These are phyloP conservation scores for Oenanthe sinensis DNA, from an alignment of 129 eudicot species.

Conservation along the genomic window DNA sequence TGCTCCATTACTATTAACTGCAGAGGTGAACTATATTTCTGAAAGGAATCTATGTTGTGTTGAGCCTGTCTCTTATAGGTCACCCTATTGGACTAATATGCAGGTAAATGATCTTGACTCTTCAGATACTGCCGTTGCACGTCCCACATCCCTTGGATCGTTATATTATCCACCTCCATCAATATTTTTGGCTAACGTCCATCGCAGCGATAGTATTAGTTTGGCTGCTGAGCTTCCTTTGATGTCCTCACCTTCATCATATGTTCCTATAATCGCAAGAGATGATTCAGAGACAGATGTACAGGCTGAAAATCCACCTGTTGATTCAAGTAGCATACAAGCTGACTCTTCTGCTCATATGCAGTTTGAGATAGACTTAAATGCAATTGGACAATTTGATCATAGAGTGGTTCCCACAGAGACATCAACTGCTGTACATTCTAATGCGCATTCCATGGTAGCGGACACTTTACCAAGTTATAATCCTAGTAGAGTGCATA, in stretches of 20 bases:
- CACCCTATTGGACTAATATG: conserved; percentile 20
- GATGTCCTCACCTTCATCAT: conserved; percentile 36
- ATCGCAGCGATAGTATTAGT: conserved; percentile 33
- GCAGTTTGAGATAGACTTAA: conserved; percentile 16
- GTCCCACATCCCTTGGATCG: conserved; percentile 38
- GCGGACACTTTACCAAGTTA: conserved; percentile 15
- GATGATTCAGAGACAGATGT: conserved; percentile 21
- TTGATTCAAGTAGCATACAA: conserved; percentile 15
- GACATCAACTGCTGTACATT: conserved; percentile 19
- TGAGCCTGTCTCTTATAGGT: conserved; percentile 14
- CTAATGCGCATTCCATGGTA: conserved; percentile 6
- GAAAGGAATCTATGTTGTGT: not conserved
- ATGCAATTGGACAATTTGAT: conserved; percentile 21
- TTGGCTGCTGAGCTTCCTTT: conserved; percentile 46
- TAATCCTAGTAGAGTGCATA: conserved; percentile 14
- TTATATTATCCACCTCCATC: conserved; percentile 45
- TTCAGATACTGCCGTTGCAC: conserved; percentile 42
- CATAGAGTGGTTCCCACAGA: conserved; percentile 18
- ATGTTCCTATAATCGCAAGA: conserved; percentile 21
- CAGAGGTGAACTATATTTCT: conserved; percentile 37
- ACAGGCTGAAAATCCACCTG: conserved; percentile 9
- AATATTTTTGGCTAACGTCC: conserved; percentile 38
- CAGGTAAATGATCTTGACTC: conserved; percentile 58
- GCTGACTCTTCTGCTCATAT: conserved; percentile 22
- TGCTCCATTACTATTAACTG: conserved; percentile 55